Evolutionary conservation across 2,329 filamentous ascomycete genomes (phyloP).

Genomic region (Pestalotiopsis sp.): DNA sequence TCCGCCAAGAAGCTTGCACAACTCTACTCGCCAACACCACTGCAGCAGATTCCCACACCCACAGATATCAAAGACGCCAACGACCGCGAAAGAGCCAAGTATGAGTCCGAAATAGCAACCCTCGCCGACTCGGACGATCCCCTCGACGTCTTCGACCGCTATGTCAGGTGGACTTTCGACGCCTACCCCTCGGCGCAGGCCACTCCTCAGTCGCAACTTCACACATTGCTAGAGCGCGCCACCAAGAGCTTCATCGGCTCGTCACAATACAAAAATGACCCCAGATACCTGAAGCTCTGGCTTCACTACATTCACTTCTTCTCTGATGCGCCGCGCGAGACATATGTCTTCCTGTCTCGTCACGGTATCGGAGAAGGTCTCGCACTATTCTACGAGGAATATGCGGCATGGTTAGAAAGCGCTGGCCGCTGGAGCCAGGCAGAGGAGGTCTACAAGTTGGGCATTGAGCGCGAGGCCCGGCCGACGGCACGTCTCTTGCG

Average conservation of each 20-base stretch:
- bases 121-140: constrained; percentile 92
- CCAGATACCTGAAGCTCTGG: constrained; percentile 91
- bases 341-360: constrained; percentile 86
- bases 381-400: constrained; percentile 96
- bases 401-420: constrained; percentile 87
- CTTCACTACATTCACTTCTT: constrained; percentile 92
- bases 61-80: constrained; percentile 77
- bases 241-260: constrained; percentile 89
- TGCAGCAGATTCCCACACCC: constrained; percentile 66
- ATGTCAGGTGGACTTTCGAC: constrained; percentile 95
- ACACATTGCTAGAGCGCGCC: constrained; percentile 86
- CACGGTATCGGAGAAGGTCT: constrained; percentile 85
- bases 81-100: constrained; percentile 79
- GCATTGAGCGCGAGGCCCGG: constrained; percentile 85
- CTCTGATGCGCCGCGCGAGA: constrained; percentile 89
- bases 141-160: constrained; percentile 92
- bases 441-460: constrained; percentile 89
- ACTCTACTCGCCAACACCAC: constrained; percentile 71
- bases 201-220: constrained; percentile 86
- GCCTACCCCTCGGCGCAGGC: constrained; percentile 94
- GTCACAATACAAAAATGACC: constrained; percentile 90
- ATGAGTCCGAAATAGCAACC: constrained; percentile 78
- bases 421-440: constrained; percentile 86
- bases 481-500: constrained; percentile 80
- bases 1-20: constrained; percentile 89